Evolutionary conservation across 2,329 filamentous ascomycete species (phyloP).

Genomic region (Exserohilum turcica): DNA sequence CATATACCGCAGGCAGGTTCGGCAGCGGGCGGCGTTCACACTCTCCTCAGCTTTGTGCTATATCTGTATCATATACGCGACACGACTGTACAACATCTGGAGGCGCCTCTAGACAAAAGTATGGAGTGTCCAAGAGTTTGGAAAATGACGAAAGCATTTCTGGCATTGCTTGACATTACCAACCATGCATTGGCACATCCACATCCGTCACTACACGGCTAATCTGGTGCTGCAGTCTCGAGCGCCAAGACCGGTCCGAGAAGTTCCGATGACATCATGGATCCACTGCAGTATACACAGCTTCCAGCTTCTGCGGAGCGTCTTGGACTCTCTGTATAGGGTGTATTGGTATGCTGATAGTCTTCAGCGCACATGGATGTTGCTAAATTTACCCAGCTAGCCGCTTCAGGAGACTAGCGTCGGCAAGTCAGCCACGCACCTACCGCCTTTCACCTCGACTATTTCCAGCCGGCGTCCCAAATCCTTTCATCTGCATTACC

Average conservation of each 20-base stretch:
- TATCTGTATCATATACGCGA: conserved; percentile 41
- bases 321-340: background rate
- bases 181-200: background rate
- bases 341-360: no score
- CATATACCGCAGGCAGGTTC: conserved; percentile 36
- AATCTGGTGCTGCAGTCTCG: conserved; percentile 8
- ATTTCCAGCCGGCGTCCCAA: conserved; percentile 2
- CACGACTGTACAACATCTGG: conserved; percentile 40
- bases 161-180: background rate
- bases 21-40: conserved; percentile 43
- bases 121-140: conserved; percentile 14
- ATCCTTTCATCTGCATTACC: background rate
- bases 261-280: conserved; percentile 12
- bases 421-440: conserved; percentile 9
- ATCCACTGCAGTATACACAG: conserved; percentile 1
- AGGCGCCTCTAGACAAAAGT: conserved; percentile 22
- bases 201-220: background rate
- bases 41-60: conserved; percentile 45
- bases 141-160: conserved; percentile 5
- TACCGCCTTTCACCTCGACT: conserved; percentile 10
- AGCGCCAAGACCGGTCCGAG: background rate
- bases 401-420: conserved; percentile 3
- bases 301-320: background rate
- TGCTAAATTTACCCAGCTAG: background rate
- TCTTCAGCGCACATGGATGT: background rate